Percentiles rank a stretch among this genome's conserved stretches.
phyloP scores from a whole-genome alignment of 371 early-diverging fungal genomes.

The Blyttiomyces sp. region DNA sequence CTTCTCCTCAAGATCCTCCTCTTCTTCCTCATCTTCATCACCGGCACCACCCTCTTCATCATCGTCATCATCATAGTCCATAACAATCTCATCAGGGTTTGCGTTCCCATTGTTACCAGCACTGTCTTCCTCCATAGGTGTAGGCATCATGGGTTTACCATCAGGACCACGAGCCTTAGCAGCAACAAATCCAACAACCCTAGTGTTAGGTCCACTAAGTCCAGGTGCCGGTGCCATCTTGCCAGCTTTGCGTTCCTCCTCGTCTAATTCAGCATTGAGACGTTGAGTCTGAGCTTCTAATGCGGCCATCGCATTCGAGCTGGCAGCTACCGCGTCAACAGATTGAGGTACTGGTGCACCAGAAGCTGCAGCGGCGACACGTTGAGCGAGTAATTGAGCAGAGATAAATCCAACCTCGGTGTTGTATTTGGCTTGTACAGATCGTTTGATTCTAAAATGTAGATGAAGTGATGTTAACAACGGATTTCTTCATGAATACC shows the following conservation, averaged over 20 bases:
- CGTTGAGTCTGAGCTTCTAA: conserved; percentile 22
- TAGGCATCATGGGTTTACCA: conserved; percentile 17
- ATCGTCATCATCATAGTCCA: conserved; percentile 36
- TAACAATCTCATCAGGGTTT: conserved; percentile 48
- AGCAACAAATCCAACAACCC: conserved; percentile 50
- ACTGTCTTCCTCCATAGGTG: conserved; percentile 4
- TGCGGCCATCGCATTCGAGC: conserved; percentile 24
- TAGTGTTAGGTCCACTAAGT: conserved; percentile 11
- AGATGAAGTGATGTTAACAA: not conserved
- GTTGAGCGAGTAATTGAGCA: conserved; percentile 42
- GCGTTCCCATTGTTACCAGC: conserved; percentile 8
- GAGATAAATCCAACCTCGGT: conserved; percentile 61
- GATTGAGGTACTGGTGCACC: not conserved
- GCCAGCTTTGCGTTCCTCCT: conserved; percentile 25
- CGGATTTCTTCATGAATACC: not conserved
- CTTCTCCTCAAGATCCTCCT: conserved; percentile 20
- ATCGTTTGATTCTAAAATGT: conserved; percentile 77
- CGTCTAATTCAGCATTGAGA: conserved; percentile 22
- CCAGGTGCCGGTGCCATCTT: not conserved
- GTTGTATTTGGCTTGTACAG: conserved; percentile 74
- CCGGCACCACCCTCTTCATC: conserved; percentile 23
- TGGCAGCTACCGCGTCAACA: not conserved
- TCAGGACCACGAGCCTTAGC: conserved; percentile 30
- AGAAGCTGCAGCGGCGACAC: conserved; percentile 13
- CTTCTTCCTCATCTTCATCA: conserved; percentile 24